A percentile compares a stretch with the other conserved stretches of the same genome.
Conservation (phyloP, 371 early-diverging fungal species). For the Dichotomocladium elegans region DNA sequence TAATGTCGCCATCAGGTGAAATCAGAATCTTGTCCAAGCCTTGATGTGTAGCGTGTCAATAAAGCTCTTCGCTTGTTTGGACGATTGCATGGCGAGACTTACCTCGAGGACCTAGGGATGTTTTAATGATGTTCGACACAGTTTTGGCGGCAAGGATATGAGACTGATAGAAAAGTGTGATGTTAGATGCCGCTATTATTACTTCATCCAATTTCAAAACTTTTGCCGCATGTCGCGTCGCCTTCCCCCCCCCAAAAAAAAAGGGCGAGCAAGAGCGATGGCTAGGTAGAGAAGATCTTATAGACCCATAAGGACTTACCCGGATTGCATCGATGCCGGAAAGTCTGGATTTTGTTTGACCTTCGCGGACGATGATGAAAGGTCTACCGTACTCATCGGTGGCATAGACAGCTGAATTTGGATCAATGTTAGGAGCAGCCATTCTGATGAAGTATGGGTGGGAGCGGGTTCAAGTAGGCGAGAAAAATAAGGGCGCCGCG, state of each 20-base stretch:
- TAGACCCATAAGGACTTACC: conserved; percentile 43
- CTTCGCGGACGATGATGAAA: conserved; percentile 94
- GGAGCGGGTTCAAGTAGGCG: no score
- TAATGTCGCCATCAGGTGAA: conserved; percentile 99
- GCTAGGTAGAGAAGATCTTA: no score
- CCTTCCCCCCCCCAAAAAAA: no score
- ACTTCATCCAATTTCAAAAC: no score
- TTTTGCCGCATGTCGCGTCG: no score
- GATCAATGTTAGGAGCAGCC: conserved; percentile 21
- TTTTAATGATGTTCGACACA: conserved; percentile 94
- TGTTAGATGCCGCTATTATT: no score
- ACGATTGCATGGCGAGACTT: conserved; percentile 9
- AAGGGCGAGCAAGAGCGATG: no score
- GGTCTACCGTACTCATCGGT: conserved; percentile 95
- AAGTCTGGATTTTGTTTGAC: conserved; percentile 82
- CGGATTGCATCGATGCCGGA: conserved; percentile 92
- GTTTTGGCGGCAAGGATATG: conserved; percentile 97
- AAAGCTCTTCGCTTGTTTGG: no score
- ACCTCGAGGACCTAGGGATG: conserved; percentile 99
- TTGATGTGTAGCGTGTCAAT: no score
- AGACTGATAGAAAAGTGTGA: conserved; percentile 79
- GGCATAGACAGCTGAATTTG: conserved; percentile 54
- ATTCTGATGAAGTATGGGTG: no score
- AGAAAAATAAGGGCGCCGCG: background rate
- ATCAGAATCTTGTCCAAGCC: conserved; percentile 99